phyloP scores from a whole-genome alignment of 768 basidiomycete genomes.

The Glaciozyma martinii region DNA sequence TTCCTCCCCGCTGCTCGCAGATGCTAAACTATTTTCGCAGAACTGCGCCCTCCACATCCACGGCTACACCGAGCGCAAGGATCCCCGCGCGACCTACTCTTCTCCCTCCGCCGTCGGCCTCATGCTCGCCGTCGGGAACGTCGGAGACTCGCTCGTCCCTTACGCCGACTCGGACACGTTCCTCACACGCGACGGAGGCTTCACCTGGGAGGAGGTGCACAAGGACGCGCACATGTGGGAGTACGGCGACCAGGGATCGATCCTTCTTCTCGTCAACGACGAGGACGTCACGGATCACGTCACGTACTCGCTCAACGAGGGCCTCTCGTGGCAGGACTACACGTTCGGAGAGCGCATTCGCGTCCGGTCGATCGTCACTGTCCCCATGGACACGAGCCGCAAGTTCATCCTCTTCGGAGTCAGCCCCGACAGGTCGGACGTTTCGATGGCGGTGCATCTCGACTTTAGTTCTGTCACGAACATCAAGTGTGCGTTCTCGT shows the following conservation, averaged over 20 bases:
- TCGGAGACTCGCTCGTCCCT: conserved; percentile 67
- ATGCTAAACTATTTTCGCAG: conserved; percentile 42
- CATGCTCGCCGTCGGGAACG: conserved; percentile 92
- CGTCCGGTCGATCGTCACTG: conserved; percentile 69
- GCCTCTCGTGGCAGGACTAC: conserved; percentile 78
- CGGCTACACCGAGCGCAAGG: conserved; percentile 86
- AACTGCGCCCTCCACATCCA: conserved; percentile 82
- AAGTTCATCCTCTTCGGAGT: conserved; percentile 78
- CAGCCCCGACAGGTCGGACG: conserved; percentile 44
- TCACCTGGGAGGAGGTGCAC: conserved; percentile 97
- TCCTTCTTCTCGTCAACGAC: conserved; percentile 89
- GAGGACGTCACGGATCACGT: conserved; percentile 85
- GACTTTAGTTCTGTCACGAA: conserved; percentile 75
- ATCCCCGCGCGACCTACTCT: conserved; percentile 85
- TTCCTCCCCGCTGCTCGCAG: background rate
- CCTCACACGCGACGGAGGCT: conserved; percentile 90
- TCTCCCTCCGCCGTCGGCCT: conserved; percentile 85
- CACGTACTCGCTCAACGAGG: conserved; percentile 82
- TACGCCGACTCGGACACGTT: conserved; percentile 90
- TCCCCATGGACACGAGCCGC: conserved; percentile 80
- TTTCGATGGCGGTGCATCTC: conserved; percentile 66
- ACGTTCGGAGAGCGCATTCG: conserved; percentile 67
- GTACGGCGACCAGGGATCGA: conserved; percentile 92
- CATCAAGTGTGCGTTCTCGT: conserved; percentile 56
- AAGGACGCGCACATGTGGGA: conserved; percentile 98